Evolutionary conservation across 2,329 filamentous ascomycete species (phyloP), one percentile per base, ranked within the genome.

Genomic region (Fusarium veterinarium): DNA sequence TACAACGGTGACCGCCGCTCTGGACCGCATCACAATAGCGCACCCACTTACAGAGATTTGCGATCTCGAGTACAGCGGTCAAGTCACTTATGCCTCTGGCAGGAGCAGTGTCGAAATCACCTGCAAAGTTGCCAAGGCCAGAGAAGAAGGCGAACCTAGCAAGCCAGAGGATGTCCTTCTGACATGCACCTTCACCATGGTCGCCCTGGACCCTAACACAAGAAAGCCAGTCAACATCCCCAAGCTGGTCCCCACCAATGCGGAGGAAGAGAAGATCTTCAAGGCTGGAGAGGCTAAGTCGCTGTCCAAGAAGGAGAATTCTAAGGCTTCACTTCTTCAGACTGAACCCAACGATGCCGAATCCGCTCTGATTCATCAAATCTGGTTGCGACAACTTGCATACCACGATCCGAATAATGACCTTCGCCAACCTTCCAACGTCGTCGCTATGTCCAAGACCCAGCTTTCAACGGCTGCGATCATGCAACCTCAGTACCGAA

Each of bases 1-100:
- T 19, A 86, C 84, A 0, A 85, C 82, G 3, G 86, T 87, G 23
- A 87, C 86, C 4, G 86, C 86, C 0, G 86, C 85, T 2, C 74
- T 87, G 20, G 85, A 87, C 66, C 81, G 86, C 16, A 86, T 87
- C 76, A 85, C 82, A 12, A 85, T 95, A 73, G 88, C 92, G 52
- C 89, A 93, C 66, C 92, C 92, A 1, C 83, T 95, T 30, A 92
- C 89, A 41, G 92, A 94, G 76, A 93, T 95, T 60, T 94, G 92
- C 73, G 92, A 95, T 79, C 87, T 95, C 14, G 91, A 95, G 77
- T 87, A 94, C 42, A 93, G 91, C 46, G 86, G 86, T 7, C 84
- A 84, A 65, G 85, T 86, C 13, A 86, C 92, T 0, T 94, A 93
- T 78, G 91, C 92, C 0, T 92, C 92, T 2, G 92, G 92, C 0